These are phyloP conservation scores for Patellaria atrata DNA, from an alignment of 495 filamentous ascomycete species.

Conservation along the genomic window DNA sequence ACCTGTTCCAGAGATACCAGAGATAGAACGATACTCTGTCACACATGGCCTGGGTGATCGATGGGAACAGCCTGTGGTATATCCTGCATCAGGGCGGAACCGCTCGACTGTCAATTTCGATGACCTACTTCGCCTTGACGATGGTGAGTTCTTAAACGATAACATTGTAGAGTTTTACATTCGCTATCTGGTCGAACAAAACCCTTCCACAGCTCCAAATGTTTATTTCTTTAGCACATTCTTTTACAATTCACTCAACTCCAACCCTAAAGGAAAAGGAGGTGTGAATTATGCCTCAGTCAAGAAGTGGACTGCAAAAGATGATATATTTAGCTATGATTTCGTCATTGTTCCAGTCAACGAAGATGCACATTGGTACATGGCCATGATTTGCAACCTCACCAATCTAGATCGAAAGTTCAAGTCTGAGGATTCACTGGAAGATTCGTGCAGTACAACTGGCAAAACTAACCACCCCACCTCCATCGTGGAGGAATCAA, in stretches of 20 bases:
- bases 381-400: conserved; percentile 91
- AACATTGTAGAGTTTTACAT: conserved; percentile 82
- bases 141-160: conserved; percentile 83
- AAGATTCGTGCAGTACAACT: no score
- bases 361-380: conserved; percentile 78
- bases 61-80: conserved; percentile 43
- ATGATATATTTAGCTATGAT: conserved; percentile 74
- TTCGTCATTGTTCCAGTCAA: conserved; percentile 89
- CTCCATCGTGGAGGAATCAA: no score
- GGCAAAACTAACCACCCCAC: no score
- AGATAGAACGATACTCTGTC: background rate
- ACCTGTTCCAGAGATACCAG: no score
- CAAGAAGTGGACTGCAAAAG: conserved; percentile 73
- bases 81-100: conserved; percentile 51
- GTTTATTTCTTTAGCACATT: conserved; percentile 86
- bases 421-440: conserved; percentile 13
- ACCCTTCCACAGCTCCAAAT: conserved; percentile 36
- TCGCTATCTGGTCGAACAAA: conserved; percentile 47
- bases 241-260: conserved; percentile 67
- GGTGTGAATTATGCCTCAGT: conserved; percentile 69
- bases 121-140: conserved; percentile 68
- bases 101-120: conserved; percentile 61
- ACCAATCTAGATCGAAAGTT: conserved; percentile 31
- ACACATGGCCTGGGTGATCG: conserved; percentile 2
- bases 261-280: conserved; percentile 37